phyloP scores from a whole-genome alignment of 2,329 filamentous ascomycete species.

The Calonectria henricotiae region DNA sequence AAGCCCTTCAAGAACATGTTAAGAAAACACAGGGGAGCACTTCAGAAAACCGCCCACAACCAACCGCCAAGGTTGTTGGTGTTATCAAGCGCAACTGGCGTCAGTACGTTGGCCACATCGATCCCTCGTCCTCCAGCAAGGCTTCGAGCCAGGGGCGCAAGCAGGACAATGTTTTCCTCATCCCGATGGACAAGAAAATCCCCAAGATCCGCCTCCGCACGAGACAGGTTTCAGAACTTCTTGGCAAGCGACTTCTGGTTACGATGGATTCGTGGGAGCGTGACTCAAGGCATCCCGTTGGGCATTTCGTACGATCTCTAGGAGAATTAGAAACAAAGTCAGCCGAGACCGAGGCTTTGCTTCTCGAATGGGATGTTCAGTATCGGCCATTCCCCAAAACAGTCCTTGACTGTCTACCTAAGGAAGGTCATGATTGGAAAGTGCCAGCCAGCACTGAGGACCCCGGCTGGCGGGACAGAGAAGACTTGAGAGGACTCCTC shows the following conservation, averaged over 20 bases:
- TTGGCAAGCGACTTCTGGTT: slow-evolving; percentile 93
- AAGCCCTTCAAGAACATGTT: slow-evolving; percentile 91
- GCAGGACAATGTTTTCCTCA: slow-evolving; percentile 93
- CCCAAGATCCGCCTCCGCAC: slow-evolving; percentile 96
- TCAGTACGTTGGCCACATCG: slow-evolving; percentile 97
- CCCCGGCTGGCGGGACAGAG: slow-evolving; percentile 88
- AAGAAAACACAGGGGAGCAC: slow-evolving; percentile 85
- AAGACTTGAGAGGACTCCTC: slow-evolving; percentile 87
- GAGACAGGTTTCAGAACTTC: slow-evolving; percentile 87
- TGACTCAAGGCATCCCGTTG: slow-evolving; percentile 91
- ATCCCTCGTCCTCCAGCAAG: slow-evolving; percentile 85
- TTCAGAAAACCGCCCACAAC: slow-evolving; percentile 85
- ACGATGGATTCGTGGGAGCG: slow-evolving; percentile 97
- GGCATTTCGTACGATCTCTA: slow-evolving; percentile 93
- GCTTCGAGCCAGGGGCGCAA: slow-evolving; percentile 83
- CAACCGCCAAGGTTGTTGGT: slow-evolving; percentile 93
- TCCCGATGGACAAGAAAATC: slow-evolving; percentile 98
- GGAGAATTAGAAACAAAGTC: slow-evolving; percentile 96
- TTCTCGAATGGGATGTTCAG: slow-evolving; percentile 97
- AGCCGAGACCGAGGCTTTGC: slow-evolving; percentile 95
- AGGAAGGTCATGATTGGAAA: slow-evolving; percentile 94
- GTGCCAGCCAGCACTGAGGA: slow-evolving; percentile 87
- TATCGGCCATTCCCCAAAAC: slow-evolving; percentile 97
- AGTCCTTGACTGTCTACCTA: slow-evolving; percentile 92
- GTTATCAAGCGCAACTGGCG: slow-evolving; percentile 97